Conservation (phyloP, 1,139 yeast genomes). For the Pichia sp. region DNA sequence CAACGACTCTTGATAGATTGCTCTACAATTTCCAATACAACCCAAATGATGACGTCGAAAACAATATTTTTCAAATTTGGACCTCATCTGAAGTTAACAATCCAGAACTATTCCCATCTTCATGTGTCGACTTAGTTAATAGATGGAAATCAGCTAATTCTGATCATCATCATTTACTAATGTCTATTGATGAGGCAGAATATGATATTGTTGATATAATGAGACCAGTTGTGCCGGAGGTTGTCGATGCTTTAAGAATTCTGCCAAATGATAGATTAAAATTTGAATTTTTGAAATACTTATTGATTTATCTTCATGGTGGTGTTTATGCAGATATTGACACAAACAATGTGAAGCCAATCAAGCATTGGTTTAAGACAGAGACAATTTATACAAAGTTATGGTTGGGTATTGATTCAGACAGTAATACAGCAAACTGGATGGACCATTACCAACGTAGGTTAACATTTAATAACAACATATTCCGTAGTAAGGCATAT, state of each 20-base stretch:
- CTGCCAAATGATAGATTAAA: slow-evolving; percentile 61
- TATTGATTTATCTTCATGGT: slow-evolving; percentile 59
- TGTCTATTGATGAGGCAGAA: slow-evolving; percentile 55
- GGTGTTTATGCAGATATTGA: slow-evolving; percentile 75
- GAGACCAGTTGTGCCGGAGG: slow-evolving; percentile 50
- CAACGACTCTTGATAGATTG: slow-evolving; percentile 35
- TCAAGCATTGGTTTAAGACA: slow-evolving; percentile 36
- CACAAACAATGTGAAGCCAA: slow-evolving; percentile 48
- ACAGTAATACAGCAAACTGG: slow-evolving; percentile 64
- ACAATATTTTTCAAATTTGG: slow-evolving; percentile 93
- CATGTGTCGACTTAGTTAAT: slow-evolving; percentile 36
- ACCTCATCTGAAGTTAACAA: slow-evolving; percentile 47
- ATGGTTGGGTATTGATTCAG: slow-evolving; percentile 66
- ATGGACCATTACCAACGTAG: slow-evolving; percentile 54
- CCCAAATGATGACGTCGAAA: slow-evolving; percentile 47
- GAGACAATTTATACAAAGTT: slow-evolving; percentile 14
- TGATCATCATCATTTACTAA: slow-evolving; percentile 52
- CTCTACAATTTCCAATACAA: slow-evolving; percentile 69
- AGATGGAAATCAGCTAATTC: slow-evolving; percentile 56
- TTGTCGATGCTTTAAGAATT: slow-evolving; percentile 51
- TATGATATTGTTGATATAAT: slow-evolving; percentile 46
- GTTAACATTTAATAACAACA: slow-evolving; percentile 70
- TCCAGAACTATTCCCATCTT: slow-evolving; percentile 45
- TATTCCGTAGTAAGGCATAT: slow-evolving; percentile 32
- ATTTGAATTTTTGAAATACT: slow-evolving; percentile 65